These are phyloP conservation scores for Alternaria infectoria DNA, from an alignment of 2,329 filamentous ascomycete species.

Conservation along the genomic window DNA sequence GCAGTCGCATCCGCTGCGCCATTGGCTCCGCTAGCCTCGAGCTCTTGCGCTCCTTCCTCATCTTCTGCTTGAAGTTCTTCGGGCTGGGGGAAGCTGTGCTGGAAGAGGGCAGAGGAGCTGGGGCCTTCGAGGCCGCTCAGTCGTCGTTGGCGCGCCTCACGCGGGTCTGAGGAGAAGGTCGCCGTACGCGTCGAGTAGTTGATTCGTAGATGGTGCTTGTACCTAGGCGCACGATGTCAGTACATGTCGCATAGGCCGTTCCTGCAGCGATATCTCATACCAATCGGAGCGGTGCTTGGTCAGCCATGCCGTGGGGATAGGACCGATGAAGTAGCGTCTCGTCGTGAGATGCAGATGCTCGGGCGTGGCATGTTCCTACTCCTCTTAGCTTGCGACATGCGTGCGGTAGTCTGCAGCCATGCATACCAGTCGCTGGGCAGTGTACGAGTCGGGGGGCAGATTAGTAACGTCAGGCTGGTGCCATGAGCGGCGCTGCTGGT, in stretches of 20 bases:
- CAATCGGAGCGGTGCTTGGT: neutral
- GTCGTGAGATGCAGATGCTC: conserved; percentile 68
- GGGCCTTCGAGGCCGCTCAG: conserved; percentile 51
- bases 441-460: conserved; percentile 59
- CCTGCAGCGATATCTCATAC: neutral
- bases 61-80: conserved; percentile 42
- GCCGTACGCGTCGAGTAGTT: conserved; percentile 53
- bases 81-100: conserved; percentile 53
- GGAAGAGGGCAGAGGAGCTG: conserved; percentile 46
- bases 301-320: conserved; percentile 54
- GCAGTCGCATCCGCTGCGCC: conserved; percentile 24
- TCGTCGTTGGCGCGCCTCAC: conserved; percentile 52
- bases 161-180: conserved; percentile 60
- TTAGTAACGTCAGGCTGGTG: conserved; percentile 40
- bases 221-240: conserved; percentile 49
- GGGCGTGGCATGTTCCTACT: conserved; percentile 65
- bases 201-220: conserved; percentile 58
- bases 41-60: conserved; percentile 19
- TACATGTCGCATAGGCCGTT: neutral
- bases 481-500: conserved; percentile 39
- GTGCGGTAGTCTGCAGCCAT: neutral
- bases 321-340: conserved; percentile 68
- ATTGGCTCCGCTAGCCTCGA: conserved; percentile 17
- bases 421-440: conserved; percentile 60
- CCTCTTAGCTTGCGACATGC: conserved; percentile 13